Evolutionary conservation across 129 eudicot genomes (phyloP).

Genomic region (Artemisia tridentata): DNA sequence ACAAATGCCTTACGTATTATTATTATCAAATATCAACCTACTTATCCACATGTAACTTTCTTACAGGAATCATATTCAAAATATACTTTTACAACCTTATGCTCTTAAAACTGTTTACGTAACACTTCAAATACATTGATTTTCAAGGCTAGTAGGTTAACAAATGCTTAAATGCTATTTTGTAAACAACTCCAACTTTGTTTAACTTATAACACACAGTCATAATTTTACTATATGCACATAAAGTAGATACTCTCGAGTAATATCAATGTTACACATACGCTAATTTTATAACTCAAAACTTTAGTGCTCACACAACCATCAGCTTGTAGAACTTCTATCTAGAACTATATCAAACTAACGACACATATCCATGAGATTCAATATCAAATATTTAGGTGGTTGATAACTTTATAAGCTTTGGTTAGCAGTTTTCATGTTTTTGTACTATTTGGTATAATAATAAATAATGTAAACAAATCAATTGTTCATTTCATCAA

Average conservation of each 20-base stretch:
- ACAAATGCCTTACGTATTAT: not conserved
- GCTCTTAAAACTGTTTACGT: not conserved
- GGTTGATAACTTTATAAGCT: not conserved
- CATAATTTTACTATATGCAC: not conserved
- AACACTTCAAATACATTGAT: not conserved
- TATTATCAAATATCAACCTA: too few species aligned
- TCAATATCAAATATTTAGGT: not conserved
- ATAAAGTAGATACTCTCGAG: not conserved
- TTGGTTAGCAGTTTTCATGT: not conserved
- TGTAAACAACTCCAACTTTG: not conserved
- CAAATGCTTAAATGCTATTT: not conserved
- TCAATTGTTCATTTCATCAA: too few species aligned
- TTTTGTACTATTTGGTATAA: not conserved
- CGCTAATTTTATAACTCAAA: not conserved
- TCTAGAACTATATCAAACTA: not conserved
- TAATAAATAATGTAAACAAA: not conserved
- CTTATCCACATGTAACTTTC: not conserved
- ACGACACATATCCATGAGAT: not conserved
- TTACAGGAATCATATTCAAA: not conserved
- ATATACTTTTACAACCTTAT: not conserved
- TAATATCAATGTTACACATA: not conserved
- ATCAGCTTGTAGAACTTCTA: not conserved
- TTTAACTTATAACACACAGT: not conserved
- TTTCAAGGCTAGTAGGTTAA: not conserved
- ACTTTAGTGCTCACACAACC: not conserved